Evolutionary conservation across 768 basidiomycete genomes (phyloP), one percentile per base, ranked within the genome.

Genomic region (Agaricus sinodeliciosus): DNA sequence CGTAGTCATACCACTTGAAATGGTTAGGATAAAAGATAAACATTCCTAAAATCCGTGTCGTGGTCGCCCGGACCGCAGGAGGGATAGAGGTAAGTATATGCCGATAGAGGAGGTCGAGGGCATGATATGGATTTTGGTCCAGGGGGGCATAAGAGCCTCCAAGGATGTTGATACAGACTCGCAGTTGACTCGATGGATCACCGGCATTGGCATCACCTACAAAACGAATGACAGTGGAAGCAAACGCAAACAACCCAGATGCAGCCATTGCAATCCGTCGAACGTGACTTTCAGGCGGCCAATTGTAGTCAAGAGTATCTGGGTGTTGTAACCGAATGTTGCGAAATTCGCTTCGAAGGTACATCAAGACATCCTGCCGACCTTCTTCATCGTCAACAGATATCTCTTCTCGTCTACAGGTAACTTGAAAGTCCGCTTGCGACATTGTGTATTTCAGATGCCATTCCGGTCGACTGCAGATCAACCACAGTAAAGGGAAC

Each of bases 201-300:
- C 27, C 41, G 7, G 15, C 25, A 6, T 43, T 27, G 1, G 16
- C 16, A 15, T 48, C 47, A 12, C 27, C 53, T n/a, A 54, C 13
- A 12, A 48, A 54, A 9, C 42, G 15, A 26, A 43, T 16, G 4
- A 48, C 3, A 7, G 26, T 18, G 3, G 53, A 18, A 11, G 53
- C 53, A 31, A 39, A 54, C 12, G 34, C 39, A 18, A 54, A 48
- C 8, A 35, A 27, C 6, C 53, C 53, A 15, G 46, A 54, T 28
- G 53, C 26, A 4, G 22, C 37, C 2, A 3, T 9, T 0, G 31
- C 47, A 25, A 54, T 41, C 16, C n/a, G n/a, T 6, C 11, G 22
- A 0, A 54, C n/a, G 4, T 42, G n/a, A n/a, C 8, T 26, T 7
- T 35, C 16, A 1, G 28, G 48, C 3, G 46, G 45, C 53, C 53